phyloP scores from a whole-genome alignment of 2,329 filamentous ascomycete species.

The Harringtonia aguacate region DNA sequence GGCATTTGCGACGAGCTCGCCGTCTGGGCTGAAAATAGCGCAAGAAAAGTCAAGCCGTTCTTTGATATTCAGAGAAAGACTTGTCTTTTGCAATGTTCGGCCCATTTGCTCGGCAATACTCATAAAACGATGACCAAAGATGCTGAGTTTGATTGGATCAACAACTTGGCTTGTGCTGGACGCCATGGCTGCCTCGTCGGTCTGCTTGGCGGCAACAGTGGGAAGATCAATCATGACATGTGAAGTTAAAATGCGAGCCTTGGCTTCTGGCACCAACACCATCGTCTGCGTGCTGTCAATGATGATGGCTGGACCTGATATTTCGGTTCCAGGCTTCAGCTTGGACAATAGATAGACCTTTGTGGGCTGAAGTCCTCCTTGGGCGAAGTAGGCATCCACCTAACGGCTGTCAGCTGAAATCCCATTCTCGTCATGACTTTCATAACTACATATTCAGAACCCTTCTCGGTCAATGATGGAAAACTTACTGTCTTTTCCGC shows the following conservation, averaged over 20 bases:
- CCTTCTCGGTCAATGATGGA: not conserved
- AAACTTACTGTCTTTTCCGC: not conserved
- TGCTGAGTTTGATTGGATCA: slow-evolving; percentile 66
- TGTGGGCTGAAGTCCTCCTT: slow-evolving; percentile 58
- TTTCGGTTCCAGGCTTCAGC: slow-evolving; percentile 56
- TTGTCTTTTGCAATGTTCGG: slow-evolving; percentile 67
- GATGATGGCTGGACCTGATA: slow-evolving; percentile 73
- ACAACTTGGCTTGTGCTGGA: too few relatives aligned
- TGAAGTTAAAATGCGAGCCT: slow-evolving; percentile 67
- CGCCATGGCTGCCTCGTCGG: slow-evolving; percentile 26
- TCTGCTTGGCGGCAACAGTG: slow-evolving; percentile 25
- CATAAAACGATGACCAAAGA: slow-evolving; percentile 78
- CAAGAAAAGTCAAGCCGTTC: slow-evolving; percentile 77
- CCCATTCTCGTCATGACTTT: too few relatives aligned
- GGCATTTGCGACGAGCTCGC: slow-evolving; percentile 69
- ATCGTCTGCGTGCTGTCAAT: slow-evolving; percentile 86
- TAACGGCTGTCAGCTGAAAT: slow-evolving; percentile 23
- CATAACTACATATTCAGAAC: too few relatives aligned
- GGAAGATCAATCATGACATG: slow-evolving; percentile 80
- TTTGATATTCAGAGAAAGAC: slow-evolving; percentile 71
- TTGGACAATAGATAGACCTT: slow-evolving; percentile 73
- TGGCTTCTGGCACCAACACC: slow-evolving; percentile 68
- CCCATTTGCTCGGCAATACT: slow-evolving; percentile 81
- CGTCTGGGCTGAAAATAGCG: slow-evolving; percentile 64
- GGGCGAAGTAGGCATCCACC: slow-evolving; percentile 72